These are phyloP conservation scores for Ogataea saltuana DNA, from an alignment of 805 yeast genomes.

Conservation along the genomic window DNA sequence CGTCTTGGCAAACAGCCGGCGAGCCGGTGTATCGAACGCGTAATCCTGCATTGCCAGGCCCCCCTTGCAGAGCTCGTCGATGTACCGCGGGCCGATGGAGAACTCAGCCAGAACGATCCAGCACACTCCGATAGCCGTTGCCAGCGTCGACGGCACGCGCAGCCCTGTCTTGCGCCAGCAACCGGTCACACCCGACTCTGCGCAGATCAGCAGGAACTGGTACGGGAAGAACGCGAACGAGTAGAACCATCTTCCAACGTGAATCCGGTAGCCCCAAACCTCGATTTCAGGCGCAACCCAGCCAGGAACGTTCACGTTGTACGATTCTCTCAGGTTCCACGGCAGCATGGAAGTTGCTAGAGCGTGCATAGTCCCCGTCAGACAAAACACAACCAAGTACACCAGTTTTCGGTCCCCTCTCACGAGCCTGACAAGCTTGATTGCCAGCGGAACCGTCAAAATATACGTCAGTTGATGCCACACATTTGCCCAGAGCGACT, in stretches of 20 bases:
- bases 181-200: not conserved
- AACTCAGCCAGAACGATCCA: slow-evolving; percentile 6
- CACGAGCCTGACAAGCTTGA: not conserved
- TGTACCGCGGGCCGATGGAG: slow-evolving; percentile 1
- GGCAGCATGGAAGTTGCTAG: not conserved
- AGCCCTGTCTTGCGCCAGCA: not conserved
- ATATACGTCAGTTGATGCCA: slow-evolving; percentile 13
- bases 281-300: slow-evolving; percentile 4
- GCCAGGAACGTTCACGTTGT: slow-evolving; percentile 6
- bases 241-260: slow-evolving; percentile 5
- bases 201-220: not conserved
- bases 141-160: not conserved
- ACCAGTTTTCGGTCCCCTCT: not conserved
- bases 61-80: slow-evolving; percentile 9
- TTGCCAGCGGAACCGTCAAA: slow-evolving; percentile 1
- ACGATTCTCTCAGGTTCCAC: slow-evolving; percentile 3
- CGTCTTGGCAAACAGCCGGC: not conserved
- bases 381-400: slow-evolving; percentile 6
- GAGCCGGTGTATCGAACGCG: not conserved
- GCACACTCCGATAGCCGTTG: not conserved
- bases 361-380: slow-evolving; percentile 8
- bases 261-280: not conserved
- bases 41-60: not conserved
- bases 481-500: slow-evolving; percentile 6
- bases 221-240: slow-evolving; percentile 5